phyloP scores from a whole-genome alignment of 441 rosid genomes.

The Erodium chrysanthum region DNA sequence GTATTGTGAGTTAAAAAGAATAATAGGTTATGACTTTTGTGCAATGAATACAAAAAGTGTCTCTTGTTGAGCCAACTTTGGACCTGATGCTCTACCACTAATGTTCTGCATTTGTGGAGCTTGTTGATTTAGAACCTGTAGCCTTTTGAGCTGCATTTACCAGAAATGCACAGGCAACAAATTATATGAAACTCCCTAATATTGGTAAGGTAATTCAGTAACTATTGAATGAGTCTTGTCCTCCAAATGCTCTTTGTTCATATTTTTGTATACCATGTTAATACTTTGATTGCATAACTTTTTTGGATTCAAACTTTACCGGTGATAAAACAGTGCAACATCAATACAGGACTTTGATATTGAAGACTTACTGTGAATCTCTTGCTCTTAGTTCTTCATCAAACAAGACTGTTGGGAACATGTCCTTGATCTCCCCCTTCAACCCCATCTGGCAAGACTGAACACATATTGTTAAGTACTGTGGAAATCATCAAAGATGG shows the following conservation, averaged over 20 bases:
- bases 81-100: conserved; percentile 1
- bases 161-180: background rate
- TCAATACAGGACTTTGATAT: background rate
- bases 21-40: background rate
- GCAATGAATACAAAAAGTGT: background rate
- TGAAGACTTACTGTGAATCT: conserved; percentile 67
- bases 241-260: background rate
- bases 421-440: conserved; percentile 49
- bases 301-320: background rate
- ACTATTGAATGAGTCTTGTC: background rate
- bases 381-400: conserved; percentile 61
- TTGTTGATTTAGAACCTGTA: background rate
- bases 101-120: background rate
- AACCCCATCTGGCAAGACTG: conserved; percentile 47
- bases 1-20: background rate
- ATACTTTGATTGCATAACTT: background rate
- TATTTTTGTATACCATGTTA: background rate
- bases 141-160: background rate
- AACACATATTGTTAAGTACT: conserved; percentile 3
- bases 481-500: background rate
- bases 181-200: background rate
- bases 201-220: background rate
- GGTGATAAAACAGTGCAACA: conserved; percentile 10
- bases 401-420: conserved; percentile 55
- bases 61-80: background rate